Base-by-base conservation (phyloP, 495 filamentous ascomycete genomes). In the Tuber indicum region DNA sequence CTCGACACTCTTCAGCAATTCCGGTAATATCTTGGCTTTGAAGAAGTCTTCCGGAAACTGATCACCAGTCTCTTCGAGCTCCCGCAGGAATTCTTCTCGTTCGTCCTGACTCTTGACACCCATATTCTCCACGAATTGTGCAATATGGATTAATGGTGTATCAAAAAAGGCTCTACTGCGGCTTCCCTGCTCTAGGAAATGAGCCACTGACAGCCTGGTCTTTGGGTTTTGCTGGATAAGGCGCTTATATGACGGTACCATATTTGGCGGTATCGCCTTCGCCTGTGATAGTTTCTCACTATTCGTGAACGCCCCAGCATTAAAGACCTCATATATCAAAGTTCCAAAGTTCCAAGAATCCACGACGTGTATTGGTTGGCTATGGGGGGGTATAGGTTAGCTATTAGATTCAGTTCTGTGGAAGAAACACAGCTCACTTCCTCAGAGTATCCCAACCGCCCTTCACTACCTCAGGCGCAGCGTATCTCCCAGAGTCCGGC, bases 31-130 rank as follows among this genome's bases (percentile, higher is more conserved):
- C 81, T 98, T 99, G 89, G 96, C 92, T 83, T 94, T 97, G 86
- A 98, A 96, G 84, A 96, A 99, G 74, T 97, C 94, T 81, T 98
- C 96, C 0, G 96, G 96, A 78, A 98, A 97, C 83, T 98, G 94
- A 77, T 97, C 93, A 1, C 93, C 91, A 8, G 96, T 88, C 72
- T 92, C 87, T 80, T 97, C 93, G 7, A 99, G 88, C 84, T 96
- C 92, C 82, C 91, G 91, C 8, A 99, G 87, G 76, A 99, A 97
- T 46, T 90, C 90, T 75, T 98, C 92, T 76, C 93, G 88, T 84
- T 98, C 96, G 21, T 86, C 86, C 78, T 96, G 93, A 73, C 86
- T 89, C 84, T 97, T 98, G 44, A 98, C 86, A 17, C 94, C 94
- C 71, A 99, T 86, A 82, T 91, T 97, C 75, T 98, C 96, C 73